A percentile compares a stretch with the other conserved stretches of the same genome.
phyloP scores from a whole-genome alignment of 1,284 basidiomycete genomes.

The Clitocybe nebularis region DNA sequence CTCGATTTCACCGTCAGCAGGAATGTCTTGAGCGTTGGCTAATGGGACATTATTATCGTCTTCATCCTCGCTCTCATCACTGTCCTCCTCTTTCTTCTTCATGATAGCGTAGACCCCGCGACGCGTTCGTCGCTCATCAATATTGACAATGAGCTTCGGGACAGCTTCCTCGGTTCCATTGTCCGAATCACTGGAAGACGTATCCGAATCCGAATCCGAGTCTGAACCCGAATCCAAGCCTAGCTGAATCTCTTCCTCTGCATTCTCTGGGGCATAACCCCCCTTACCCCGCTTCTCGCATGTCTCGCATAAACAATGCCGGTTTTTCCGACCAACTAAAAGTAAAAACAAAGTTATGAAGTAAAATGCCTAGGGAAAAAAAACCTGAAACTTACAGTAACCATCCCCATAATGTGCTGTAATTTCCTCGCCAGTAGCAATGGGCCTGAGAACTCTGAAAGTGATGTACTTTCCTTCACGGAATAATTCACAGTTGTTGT shows the following conservation, averaged over 20 bases:
- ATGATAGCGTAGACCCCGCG: conserved; percentile 73
- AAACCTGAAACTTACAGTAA: conserved; percentile 55
- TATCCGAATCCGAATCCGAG: conserved; percentile 42
- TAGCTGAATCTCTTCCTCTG: conserved; percentile 41
- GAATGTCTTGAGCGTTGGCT: conserved; percentile 40
- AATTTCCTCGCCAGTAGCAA: conserved; percentile 80
- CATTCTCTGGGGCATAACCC: conserved; percentile 62
- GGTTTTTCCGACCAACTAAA: conserved; percentile 80
- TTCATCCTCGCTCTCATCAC: conserved; percentile 48
- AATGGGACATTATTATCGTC: conserved; percentile 43
- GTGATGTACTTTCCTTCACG: conserved; percentile 86
- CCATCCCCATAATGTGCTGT: conserved; percentile 83
- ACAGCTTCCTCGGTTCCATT: conserved; percentile 35
- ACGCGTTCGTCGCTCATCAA: conserved; percentile 72
- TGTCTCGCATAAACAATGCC: conserved; percentile 85
- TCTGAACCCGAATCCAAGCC: conserved; percentile 38
- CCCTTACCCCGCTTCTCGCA: conserved; percentile 78
- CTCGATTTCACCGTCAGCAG: conserved; percentile 48
- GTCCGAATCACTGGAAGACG: conserved; percentile 39
- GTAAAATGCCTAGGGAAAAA: conserved; percentile 9
- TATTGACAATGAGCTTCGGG: conserved; percentile 37
- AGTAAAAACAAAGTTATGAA: conserved; percentile 13
- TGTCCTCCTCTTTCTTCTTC: conserved; percentile 50
- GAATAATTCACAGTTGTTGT: conserved; percentile 86
- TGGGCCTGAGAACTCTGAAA: conserved; percentile 80